Conservation (phyloP, 129 eudicot genomes). For the Solidago caesia region DNA sequence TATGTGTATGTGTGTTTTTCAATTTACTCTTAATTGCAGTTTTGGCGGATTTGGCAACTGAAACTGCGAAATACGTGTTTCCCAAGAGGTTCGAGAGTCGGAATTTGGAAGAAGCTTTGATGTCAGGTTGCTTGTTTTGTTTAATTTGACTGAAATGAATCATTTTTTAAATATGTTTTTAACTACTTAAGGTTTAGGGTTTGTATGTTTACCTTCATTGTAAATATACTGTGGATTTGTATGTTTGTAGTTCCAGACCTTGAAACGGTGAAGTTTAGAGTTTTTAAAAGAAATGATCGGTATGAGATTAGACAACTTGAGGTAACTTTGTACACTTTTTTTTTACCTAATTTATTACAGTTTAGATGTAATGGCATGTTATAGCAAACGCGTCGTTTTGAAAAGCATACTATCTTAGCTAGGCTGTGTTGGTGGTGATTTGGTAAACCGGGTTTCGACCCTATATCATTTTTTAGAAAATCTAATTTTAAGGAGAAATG, state of each 20-base stretch:
- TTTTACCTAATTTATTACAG: neutral
- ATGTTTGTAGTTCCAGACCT: conserved; percentile 79
- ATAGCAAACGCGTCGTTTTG: no score
- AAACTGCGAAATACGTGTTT: conserved; percentile 70
- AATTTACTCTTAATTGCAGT: conserved; percentile 38
- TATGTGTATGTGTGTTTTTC: no score
- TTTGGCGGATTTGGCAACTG: conserved; percentile 73
- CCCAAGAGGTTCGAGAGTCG: conserved; percentile 73
- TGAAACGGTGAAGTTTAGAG: conserved; percentile 66
- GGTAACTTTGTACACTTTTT: conserved; percentile 34
- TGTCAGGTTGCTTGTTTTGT: conserved; percentile 59
- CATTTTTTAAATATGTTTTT: neutral
- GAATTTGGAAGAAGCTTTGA: conserved; percentile 81
- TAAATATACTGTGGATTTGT: neutral
- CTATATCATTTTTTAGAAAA: no score
- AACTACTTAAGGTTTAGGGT: conserved; percentile 6
- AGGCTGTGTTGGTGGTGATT: no score
- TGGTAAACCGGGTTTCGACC: no score
- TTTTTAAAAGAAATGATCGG: conserved; percentile 58
- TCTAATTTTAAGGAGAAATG: no score
- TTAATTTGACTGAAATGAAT: neutral
- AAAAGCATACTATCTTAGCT: no score
- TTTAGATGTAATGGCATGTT: no score
- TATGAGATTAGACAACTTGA: conserved; percentile 93
- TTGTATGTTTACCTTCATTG: no score